Evolutionary conservation across 495 filamentous ascomycete species (phyloP).

Genomic region (Pseudevernia furfuracea): DNA sequence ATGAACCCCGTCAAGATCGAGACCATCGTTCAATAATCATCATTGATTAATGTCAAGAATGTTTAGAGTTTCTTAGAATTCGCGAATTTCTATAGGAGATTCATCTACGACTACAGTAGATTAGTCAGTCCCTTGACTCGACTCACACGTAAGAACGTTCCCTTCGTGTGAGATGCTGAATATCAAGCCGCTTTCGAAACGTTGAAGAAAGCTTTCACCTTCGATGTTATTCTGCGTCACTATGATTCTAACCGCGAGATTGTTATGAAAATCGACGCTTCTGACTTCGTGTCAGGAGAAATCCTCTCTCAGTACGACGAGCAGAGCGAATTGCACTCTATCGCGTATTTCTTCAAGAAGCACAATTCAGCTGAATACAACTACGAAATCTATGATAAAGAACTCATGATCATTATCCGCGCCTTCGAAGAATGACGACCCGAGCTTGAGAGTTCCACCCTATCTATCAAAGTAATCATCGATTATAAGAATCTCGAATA

Average conservation of each 20-base stretch:
- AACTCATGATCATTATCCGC: constrained; percentile 25
- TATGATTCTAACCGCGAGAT: background rate
- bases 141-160: constrained; percentile 15
- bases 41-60: background rate
- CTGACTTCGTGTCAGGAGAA: constrained; percentile 1
- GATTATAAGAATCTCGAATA: too few relatives aligned
- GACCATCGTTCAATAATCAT: background rate
- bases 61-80: background rate
- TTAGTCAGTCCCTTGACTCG: constrained; percentile 8
- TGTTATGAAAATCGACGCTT: constrained; percentile 12
- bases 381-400: constrained; percentile 33
- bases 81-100: constrained; percentile 3
- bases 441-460: constrained; percentile 19
- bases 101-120: background rate
- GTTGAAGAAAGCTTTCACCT: constrained; percentile 9
- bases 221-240: background rate
- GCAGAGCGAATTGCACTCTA: constrained; percentile 8
- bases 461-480: background rate
- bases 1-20: constrained; percentile 14
- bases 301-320: constrained; percentile 14
- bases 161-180: background rate
- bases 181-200: background rate
- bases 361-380: constrained; percentile 28
- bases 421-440: constrained; percentile 13
- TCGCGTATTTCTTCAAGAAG: constrained; percentile 28